Evolutionary conservation across 345 rosid species (phyloP).

Genomic region (Pugionium cornutum): DNA sequence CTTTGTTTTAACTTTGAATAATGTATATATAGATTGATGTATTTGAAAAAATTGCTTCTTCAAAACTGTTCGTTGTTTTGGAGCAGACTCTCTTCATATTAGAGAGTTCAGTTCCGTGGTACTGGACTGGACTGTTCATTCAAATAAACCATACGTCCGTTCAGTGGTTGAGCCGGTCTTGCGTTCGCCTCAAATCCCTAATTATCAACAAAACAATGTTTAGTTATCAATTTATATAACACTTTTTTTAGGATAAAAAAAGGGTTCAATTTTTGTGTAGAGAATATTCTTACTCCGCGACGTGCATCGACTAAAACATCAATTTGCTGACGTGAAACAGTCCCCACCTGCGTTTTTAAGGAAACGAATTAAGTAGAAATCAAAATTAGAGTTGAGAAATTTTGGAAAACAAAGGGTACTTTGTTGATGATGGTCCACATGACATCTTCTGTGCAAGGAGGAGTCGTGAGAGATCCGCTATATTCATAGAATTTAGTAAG

Average conservation of each 20-base stretch:
- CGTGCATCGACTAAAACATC: slow-evolving; percentile 38
- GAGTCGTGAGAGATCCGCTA: slow-evolving; percentile 74
- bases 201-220: slow-evolving; percentile 7
- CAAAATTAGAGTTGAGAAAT: neutral
- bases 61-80: too few species aligned
- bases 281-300: slow-evolving; percentile 30
- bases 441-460: slow-evolving; percentile 86
- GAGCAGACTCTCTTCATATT: neutral
- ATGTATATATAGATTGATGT: too few species aligned
- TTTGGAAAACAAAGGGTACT: slow-evolving; percentile 33
- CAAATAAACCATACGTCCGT: slow-evolving; percentile 25
- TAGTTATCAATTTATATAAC: neutral
- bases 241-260: too few species aligned
- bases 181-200: slow-evolving; percentile 39
- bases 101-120: neutral
- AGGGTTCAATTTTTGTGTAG: too few species aligned
- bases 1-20: neutral
- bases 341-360: slow-evolving; percentile 48
- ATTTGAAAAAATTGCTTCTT: too few species aligned
- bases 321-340: slow-evolving; percentile 68
- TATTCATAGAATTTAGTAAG: slow-evolving; percentile 64
- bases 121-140: slow-evolving; percentile 14
- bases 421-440: slow-evolving; percentile 59
- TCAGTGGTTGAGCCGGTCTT: slow-evolving; percentile 34
- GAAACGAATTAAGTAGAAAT: neutral